A percentile compares a stretch with the other conserved stretches of the same genome.
Conservation (phyloP, 2,329 filamentous ascomycete species). For the Cladosporium cucumerinum region DNA sequence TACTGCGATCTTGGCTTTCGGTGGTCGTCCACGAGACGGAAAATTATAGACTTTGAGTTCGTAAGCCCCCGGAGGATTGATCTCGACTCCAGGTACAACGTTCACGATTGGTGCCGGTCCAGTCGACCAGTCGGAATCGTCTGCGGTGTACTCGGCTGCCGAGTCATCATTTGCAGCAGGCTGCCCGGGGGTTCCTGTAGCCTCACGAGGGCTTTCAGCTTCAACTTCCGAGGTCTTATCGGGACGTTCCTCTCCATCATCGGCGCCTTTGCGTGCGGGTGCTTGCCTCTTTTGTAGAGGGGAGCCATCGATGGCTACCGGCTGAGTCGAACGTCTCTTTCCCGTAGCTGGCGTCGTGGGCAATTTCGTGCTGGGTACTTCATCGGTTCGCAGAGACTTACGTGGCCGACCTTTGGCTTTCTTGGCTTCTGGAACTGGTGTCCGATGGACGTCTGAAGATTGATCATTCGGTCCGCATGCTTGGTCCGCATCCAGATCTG, state of each 20-base stretch:
- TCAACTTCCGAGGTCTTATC: not conserved
- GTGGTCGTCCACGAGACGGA: constrained; percentile 38
- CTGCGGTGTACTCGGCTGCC: not conserved
- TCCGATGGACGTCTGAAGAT: not conserved
- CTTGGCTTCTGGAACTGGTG: not conserved
- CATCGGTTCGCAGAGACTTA: not conserved
- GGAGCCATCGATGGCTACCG: not conserved
- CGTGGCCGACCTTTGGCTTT: not conserved
- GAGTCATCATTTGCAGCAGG: not conserved
- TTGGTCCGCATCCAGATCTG: not conserved
- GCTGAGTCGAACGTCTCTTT: not conserved
- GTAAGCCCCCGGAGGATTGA: constrained; percentile 45
- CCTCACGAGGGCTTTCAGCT: not conserved
- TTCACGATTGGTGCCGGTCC: not conserved
- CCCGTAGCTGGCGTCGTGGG: not conserved
- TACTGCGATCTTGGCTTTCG: constrained; percentile 42
- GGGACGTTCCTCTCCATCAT: not conserved
- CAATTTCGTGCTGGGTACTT: not conserved
- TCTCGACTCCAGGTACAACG: constrained; percentile 38
- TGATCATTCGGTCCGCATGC: not conserved
- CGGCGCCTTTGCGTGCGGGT: not conserved
- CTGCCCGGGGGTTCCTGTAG: not conserved
- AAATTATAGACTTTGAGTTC: constrained; percentile 29
- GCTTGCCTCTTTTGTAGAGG: not conserved
- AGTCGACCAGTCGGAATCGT: constrained; percentile 6